Evolutionary conservation across 2,329 filamentous ascomycete species (phyloP).

Genomic region (Colletotrichum agaves): DNA sequence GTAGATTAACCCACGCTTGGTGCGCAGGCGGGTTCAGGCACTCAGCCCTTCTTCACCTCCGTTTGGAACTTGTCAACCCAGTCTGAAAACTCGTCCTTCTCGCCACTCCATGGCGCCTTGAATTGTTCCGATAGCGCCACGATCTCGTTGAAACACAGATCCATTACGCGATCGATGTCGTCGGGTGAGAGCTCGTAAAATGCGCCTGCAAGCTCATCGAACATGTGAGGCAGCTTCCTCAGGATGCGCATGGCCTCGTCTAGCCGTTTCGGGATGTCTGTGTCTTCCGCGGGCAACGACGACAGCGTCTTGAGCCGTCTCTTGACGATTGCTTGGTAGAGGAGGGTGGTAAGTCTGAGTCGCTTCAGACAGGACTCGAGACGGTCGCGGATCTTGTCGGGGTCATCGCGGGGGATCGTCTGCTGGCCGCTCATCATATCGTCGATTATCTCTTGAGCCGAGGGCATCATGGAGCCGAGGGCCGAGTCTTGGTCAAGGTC

Average conservation of each 20-base stretch:
- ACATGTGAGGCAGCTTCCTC: conserved; percentile 70
- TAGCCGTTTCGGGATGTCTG: conserved; percentile 53
- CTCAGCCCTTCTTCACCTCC: conserved; percentile 58
- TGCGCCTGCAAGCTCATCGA: conserved; percentile 75
- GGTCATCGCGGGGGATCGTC: conserved; percentile 72
- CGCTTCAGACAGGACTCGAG: conserved; percentile 73
- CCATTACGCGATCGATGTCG: conserved; percentile 68
- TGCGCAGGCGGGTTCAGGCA: background rate
- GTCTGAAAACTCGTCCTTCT: conserved; percentile 79
- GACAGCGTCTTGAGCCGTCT: conserved; percentile 72
- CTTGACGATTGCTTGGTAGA: conserved; percentile 78
- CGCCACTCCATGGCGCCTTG: conserved; percentile 69
- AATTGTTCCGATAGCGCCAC: conserved; percentile 66
- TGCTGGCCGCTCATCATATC: conserved; percentile 72
- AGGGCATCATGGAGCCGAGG: conserved; percentile 40
- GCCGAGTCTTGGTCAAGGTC: conserved; percentile 54
- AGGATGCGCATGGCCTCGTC: conserved; percentile 69
- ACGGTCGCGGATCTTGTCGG: conserved; percentile 70
- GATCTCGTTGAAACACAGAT: conserved; percentile 69
- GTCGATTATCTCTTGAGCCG: conserved; percentile 71
- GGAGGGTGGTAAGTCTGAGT: conserved; percentile 72
- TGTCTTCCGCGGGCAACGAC: conserved; percentile 47
- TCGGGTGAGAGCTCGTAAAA: conserved; percentile 77
- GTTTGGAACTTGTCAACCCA: conserved; percentile 74
- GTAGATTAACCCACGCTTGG: conserved; percentile 3